Conservation (phyloP, 2,329 filamentous ascomycete genomes). For the Harringtonia aguacate region DNA sequence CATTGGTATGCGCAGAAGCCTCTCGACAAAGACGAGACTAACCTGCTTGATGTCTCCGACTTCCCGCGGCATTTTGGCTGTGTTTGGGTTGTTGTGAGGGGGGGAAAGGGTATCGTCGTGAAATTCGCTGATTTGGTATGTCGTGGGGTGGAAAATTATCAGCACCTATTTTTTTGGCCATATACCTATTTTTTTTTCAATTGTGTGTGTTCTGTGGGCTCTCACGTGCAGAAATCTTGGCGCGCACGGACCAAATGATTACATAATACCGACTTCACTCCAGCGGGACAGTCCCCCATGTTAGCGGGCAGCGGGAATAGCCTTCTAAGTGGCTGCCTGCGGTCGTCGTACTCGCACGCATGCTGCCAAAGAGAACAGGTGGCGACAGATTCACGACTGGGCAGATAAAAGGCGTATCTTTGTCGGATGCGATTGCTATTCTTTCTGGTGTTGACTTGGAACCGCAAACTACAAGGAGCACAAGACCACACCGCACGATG, state of each 20-base stretch:
- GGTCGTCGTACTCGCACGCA: too few relatives aligned
- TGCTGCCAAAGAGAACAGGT: not conserved
- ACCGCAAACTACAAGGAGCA: not conserved
- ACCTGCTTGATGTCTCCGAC: conserved; percentile 94
- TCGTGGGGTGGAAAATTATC: conserved; percentile 1
- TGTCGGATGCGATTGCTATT: too few relatives aligned
- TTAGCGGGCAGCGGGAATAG: not conserved
- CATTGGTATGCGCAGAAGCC: not conserved
- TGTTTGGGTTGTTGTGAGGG: conserved; percentile 17
- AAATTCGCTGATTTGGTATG: conserved; percentile 1
- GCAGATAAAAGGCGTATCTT: not conserved
- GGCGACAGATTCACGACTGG: not conserved
- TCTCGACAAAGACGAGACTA: conserved; percentile 14
- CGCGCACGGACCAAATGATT: not conserved
- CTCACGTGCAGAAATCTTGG: conserved; percentile 7
- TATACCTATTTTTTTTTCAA: too few relatives aligned
- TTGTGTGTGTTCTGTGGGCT: conserved; percentile 12
- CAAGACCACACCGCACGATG: conserved; percentile 30
- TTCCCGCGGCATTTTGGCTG: conserved; percentile 91
- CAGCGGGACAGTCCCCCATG: not conserved
- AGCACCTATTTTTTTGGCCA: conserved; percentile 6
- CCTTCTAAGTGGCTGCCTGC: not conserved
- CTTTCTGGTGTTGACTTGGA: not conserved
- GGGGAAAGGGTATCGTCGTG: conserved; percentile 7
- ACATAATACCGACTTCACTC: not conserved